These are phyloP conservation scores for Spathaspora sp. DNA, from an alignment of 1,139 yeast species.

Conservation along the genomic window DNA sequence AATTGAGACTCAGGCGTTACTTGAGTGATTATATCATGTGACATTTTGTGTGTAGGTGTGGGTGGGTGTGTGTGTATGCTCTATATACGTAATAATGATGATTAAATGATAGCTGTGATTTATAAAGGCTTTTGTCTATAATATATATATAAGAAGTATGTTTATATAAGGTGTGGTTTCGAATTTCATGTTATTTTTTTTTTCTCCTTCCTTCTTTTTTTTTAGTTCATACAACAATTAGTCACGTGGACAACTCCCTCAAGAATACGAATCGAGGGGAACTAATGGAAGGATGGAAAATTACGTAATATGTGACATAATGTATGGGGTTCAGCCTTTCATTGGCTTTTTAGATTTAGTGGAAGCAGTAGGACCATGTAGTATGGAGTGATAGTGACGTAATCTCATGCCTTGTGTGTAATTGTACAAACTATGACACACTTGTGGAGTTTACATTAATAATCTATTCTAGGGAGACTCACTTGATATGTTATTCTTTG, in stretches of 20 bases:
- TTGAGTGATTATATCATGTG: slow-evolving; percentile 56
- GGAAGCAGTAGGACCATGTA: no score
- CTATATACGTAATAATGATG: neutral
- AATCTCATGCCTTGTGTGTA: no score
- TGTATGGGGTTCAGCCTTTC: no score
- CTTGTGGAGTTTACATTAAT: no score
- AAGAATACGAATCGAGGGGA: neutral
- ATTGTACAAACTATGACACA: no score
- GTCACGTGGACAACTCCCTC: neutral
- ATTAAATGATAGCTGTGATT: neutral
- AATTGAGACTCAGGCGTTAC: slow-evolving; percentile 46
- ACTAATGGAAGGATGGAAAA: no score
- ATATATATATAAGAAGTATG: neutral
- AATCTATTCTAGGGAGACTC: no score
- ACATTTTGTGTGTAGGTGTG: slow-evolving; percentile 15
- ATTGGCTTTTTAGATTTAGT: no score
- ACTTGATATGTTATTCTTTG: no score
- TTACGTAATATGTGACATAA: no score
- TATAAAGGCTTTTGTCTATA: neutral
- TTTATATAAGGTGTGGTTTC: neutral
- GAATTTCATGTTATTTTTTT: slow-evolving; percentile 1
- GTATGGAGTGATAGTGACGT: no score
- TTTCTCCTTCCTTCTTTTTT: neutral
- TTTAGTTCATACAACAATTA: neutral
- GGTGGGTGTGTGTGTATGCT: neutral